Base-by-base conservation (phyloP, 495 filamentous ascomycete species). In the Sporormia fimetaria region DNA sequence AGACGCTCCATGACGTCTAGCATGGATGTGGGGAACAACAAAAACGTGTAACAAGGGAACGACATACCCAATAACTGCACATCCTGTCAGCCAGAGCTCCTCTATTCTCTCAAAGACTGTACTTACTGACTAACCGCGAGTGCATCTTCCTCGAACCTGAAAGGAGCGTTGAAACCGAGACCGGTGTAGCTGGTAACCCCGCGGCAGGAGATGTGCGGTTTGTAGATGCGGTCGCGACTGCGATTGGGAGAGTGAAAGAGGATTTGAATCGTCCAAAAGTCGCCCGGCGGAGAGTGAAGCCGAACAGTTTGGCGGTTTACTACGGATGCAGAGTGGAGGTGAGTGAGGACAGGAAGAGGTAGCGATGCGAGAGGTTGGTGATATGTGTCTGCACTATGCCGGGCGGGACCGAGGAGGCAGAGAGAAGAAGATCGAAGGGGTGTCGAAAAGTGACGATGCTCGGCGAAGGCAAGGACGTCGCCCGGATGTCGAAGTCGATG, bases 301-400 rank as follows among this genome's bases (percentile, higher is more conserved):
- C 82, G 75, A 90, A 94, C 86, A 92, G 74, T 64, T 81, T 93
- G 84, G 50, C 61, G 61, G 45, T n/a, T n/a, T n/a, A n/a, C n/a
- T n/a, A n/a, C n/a, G n/a, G n/a, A n/a, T n/a, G n/a, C n/a, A n/a
- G n/a, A n/a, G n/a, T n/a, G n/a, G n/a, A n/a, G n/a, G n/a, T n/a
- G n/a, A n/a, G n/a, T n/a, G n/a, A n/a, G n/a, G n/a, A n/a, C n/a
- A n/a, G n/a, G n/a, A n/a, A n/a, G n/a, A n/a, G n/a, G n/a, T n/a
- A n/a, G n/a, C n/a, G n/a, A n/a, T n/a, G n/a, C n/a, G n/a, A n/a
- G n/a, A n/a, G n/a, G n/a, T n/a, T n/a, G n/a, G n/a, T n/a, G n/a
- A n/a, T n/a, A n/a, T n/a, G n/a, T n/a, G n/a, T n/a, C n/a, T n/a
- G n/a, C n/a, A n/a, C n/a, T n/a, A n/a, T n/a, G n/a, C n/a, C n/a